Evolutionary conservation across 257 asterid genomes (phyloP).

Genomic region (Solanum paucissectum): DNA sequence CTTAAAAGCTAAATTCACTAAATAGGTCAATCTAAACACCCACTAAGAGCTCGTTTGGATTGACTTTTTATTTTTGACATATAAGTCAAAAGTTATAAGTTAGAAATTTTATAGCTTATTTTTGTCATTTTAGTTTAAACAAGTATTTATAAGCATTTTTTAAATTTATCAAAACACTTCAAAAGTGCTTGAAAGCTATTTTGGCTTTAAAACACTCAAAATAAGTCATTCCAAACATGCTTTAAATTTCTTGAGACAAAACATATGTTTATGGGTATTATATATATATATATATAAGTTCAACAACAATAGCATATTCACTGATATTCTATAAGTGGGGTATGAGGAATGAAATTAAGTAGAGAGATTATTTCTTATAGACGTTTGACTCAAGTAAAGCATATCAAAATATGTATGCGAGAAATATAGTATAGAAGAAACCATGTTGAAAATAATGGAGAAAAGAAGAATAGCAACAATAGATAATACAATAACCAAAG

Average conservation of each 20-base stretch:
- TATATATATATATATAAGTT: not conserved
- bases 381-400: not conserved
- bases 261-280: not conserved
- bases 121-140: not conserved
- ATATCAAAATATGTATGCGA: not conserved
- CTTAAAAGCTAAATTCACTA: not conserved
- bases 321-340: not conserved
- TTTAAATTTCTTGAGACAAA: not conserved
- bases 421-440: not conserved
- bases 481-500: not conserved
- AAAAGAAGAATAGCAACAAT: not conserved
- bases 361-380: not conserved
- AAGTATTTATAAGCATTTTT: not conserved
- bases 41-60: not conserved
- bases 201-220: not conserved
- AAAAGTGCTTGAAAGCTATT: not conserved
- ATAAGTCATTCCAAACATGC: not conserved
- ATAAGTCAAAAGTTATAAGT: not conserved
- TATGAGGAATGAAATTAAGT: not conserved
- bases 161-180: not conserved
- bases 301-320: not conserved
- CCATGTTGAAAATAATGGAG: not conserved
- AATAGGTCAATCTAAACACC: no score
- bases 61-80: not conserved
- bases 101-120: no score